These are phyloP conservation scores for Solanum chacoense DNA, from an alignment of 305 asterid species.

Conservation along the genomic window DNA sequence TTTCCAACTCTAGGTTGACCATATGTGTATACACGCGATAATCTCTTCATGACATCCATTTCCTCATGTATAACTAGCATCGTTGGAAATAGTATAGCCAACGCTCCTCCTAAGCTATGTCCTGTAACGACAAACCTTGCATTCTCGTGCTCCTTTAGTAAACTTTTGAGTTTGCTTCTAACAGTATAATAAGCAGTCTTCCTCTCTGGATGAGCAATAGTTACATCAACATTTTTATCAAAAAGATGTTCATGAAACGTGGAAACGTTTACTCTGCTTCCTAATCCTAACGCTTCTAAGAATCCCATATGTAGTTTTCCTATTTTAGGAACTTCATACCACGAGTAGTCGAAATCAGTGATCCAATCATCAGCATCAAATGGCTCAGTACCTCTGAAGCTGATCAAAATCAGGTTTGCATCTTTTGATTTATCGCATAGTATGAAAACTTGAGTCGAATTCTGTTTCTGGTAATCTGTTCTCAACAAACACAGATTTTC, in stretches of 20 bases:
- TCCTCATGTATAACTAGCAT: conserved; percentile 59
- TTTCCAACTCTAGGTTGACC: conserved; percentile 89
- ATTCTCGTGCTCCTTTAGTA: conserved; percentile 48
- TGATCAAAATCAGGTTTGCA: conserved; percentile 63
- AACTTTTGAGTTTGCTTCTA: conserved; percentile 39
- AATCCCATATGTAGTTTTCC: conserved; percentile 95
- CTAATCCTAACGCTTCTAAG: conserved; percentile 87
- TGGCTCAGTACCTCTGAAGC: conserved; percentile 93
- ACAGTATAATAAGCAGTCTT: conserved; percentile 59
- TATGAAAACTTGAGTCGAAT: conserved; percentile 77
- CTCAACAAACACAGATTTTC: neutral
- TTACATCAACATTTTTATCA: neutral
- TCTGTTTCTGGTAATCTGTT: conserved; percentile 64
- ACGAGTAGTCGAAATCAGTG: conserved; percentile 85
- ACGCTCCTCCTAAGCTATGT: conserved; percentile 92
- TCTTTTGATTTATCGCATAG: conserved; percentile 63
- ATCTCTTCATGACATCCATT: conserved; percentile 40
- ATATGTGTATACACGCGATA: conserved; percentile 55
- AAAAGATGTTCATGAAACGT: conserved; percentile 38
- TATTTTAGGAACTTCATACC: conserved; percentile 72
- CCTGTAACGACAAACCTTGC: conserved; percentile 78
- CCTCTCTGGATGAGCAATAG: conserved; percentile 14
- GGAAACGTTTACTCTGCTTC: conserved; percentile 48
- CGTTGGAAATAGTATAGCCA: conserved; percentile 74
- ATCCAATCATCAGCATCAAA: conserved; percentile 91